Percentiles rank a stretch among this genome's conserved stretches.
These are phyloP conservation scores for Bertia moriformis DNA, from an alignment of 2,329 filamentous ascomycete genomes.

Conservation along the genomic window DNA sequence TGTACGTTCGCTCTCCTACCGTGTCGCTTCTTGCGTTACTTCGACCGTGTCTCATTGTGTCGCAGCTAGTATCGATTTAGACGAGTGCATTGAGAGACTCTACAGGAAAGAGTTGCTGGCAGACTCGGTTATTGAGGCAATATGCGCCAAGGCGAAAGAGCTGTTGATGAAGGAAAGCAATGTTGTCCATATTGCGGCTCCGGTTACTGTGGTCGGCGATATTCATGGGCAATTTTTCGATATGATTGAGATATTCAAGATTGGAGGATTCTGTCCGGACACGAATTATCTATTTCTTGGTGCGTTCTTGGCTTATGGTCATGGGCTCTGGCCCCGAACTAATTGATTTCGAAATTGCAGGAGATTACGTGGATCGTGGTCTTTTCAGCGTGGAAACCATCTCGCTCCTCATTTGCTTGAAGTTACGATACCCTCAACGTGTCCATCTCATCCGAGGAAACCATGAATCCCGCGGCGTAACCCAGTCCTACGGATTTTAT, in stretches of 20 bases:
- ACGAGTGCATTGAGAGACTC: slow-evolving; percentile 92
- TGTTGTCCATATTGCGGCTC: slow-evolving; percentile 89
- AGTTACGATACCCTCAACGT: slow-evolving; percentile 87
- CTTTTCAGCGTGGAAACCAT: slow-evolving; percentile 99
- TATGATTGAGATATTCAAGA: slow-evolving; percentile 97
- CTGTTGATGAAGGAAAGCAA: slow-evolving; percentile 99
- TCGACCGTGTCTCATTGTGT: not conserved
- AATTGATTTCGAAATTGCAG: too few species aligned
- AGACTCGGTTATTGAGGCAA: slow-evolving; percentile 94
- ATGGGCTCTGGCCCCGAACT: too few species aligned
- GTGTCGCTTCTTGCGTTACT: not conserved
- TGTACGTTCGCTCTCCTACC: not conserved
- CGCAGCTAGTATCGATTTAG: slow-evolving; percentile 84
- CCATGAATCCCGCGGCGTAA: slow-evolving; percentile 93
- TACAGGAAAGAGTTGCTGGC: slow-evolving; percentile 95
- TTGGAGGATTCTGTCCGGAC: slow-evolving; percentile 90
- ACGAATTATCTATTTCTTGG: slow-evolving; percentile 97
- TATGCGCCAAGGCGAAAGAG: slow-evolving; percentile 98
- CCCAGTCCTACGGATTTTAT: slow-evolving; percentile 97
- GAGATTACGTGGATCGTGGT: slow-evolving; percentile 94
- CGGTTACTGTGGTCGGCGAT: slow-evolving; percentile 92
- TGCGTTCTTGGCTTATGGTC: too few species aligned
- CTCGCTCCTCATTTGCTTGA: slow-evolving; percentile 89
- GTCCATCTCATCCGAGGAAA: slow-evolving; percentile 95
- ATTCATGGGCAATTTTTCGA: slow-evolving; percentile 99